These are phyloP conservation scores for Purpureocillium lavendulum DNA, from an alignment of 2,329 filamentous ascomycete species.

Conservation along the genomic window DNA sequence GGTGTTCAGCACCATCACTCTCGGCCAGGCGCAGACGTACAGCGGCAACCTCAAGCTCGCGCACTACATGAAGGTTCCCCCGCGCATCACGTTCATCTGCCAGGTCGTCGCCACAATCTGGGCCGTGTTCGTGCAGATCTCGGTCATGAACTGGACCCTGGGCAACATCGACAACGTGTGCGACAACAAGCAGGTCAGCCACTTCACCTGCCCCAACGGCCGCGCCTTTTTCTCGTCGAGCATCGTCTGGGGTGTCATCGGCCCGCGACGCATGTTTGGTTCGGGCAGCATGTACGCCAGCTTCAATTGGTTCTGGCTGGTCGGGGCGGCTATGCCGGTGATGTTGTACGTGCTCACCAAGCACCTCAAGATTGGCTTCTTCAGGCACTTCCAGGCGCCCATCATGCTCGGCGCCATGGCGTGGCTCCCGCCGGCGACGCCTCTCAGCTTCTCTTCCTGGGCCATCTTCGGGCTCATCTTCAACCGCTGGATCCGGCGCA, in stretches of 20 bases:
- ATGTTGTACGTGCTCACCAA: conserved; percentile 32
- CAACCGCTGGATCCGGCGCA: conserved; percentile 46
- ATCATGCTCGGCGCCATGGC: conserved; percentile 48
- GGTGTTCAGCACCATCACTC: conserved; percentile 14
- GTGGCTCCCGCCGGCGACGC: conserved; percentile 50
- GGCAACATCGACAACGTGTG: conserved; percentile 42
- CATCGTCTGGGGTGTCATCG: conserved; percentile 50
- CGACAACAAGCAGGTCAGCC: conserved; percentile 11
- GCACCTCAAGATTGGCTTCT: conserved; percentile 17
- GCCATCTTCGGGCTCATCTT: conserved; percentile 48
- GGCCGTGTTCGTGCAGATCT: conserved; percentile 19
- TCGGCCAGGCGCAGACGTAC: conserved; percentile 35
- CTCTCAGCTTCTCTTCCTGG: conserved; percentile 51
- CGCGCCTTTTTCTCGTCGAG: conserved; percentile 40
- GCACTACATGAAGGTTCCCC: conserved; percentile 42
- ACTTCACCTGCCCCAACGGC: conserved; percentile 31
- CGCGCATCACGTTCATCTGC: conserved; percentile 21
- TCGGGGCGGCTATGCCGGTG: conserved; percentile 39
- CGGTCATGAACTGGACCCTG: conserved; percentile 36
- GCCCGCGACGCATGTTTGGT: conserved; percentile 46
- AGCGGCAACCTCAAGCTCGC: conserved; percentile 39
- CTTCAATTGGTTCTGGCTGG: conserved; percentile 45
- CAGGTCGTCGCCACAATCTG: conserved; percentile 35
- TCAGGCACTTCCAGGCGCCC: conserved; percentile 45
- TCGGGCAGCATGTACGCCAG: conserved; percentile 39